Base-by-base conservation (phyloP, 108 stramenopile species). In the Nitzschia putrida region DNA sequence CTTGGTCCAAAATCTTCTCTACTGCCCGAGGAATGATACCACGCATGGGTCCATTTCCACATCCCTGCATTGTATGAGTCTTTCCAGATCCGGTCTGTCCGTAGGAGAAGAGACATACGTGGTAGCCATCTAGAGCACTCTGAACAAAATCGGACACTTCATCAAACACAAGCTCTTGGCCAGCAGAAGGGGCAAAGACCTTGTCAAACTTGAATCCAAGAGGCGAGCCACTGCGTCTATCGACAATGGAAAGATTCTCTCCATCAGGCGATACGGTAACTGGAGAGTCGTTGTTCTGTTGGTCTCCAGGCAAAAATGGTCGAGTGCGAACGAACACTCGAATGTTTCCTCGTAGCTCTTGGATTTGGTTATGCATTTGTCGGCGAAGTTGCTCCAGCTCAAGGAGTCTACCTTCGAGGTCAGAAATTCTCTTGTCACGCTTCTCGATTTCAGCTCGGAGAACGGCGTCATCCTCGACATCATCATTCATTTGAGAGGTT, bases 81-180 rank as follows among this genome's bases (percentile, higher is more conserved):
- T 98, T 97, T 64, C 84, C 83, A 23, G 80, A 79, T 24, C 89
- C 89, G 43, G 89, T 90, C 53, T 98, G 97, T 0, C 97, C 97
- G 58, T 98, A 98, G 54, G 88, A 86, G 69, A 98, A 97, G 34
- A 98, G 71, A 54, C 95, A 96, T n/a, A 97, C 96, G 43, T 98
- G 83, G 80, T 93, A 98, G 38, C 98, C 98, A 81, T 98, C 98
- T 8, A 98, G 81, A 22, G 97, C 94, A 42, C 86, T 88, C 77
- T 99, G 98, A 13, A 99, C 97, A 72, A 99, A 97, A 70, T 96
- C 94, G 11, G 95, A 90, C 9, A 98, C 98, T 81, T 97, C 98
- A 0, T 84, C 69, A 72, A 97, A 99, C 9, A 99, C 88, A 50
- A 79, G 68, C 40, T 96, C 95, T 76, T 99, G 98, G 12, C 88